phyloP scores from a whole-genome alignment of 2,329 filamentous ascomycete species.

The Hypoxylon sp. region DNA sequence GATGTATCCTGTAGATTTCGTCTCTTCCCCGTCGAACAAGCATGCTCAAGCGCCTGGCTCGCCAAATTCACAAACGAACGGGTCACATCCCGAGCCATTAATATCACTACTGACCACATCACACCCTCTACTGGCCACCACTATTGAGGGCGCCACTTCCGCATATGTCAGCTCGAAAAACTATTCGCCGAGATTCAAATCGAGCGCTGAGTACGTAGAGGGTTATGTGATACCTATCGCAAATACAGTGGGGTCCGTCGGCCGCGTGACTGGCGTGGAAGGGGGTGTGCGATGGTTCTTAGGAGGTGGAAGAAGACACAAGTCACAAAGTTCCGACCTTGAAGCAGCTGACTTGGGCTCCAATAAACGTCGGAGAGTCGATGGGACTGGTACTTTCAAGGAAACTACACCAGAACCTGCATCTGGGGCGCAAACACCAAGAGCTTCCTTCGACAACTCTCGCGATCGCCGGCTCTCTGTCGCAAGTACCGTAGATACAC shows the following conservation, averaged over 20 bases:
- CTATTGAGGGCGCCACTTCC: constrained; percentile 86
- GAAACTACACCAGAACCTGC: constrained; percentile 51
- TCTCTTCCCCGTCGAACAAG: constrained; percentile 72
- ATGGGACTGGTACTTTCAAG: constrained; percentile 52
- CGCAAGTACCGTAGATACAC: constrained; percentile 77
- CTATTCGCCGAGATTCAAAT: constrained; percentile 89
- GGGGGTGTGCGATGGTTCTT: constrained; percentile 89
- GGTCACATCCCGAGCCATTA: constrained; percentile 79
- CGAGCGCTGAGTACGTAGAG: constrained; percentile 92
- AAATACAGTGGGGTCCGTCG: constrained; percentile 87
- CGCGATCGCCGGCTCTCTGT: constrained; percentile 71
- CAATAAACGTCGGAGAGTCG: constrained; percentile 73
- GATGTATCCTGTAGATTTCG: constrained; percentile 67
- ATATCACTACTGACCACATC: constrained; percentile 89
- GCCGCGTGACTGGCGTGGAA: constrained; percentile 89
- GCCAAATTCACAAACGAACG: constrained; percentile 57
- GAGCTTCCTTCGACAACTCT: constrained; percentile 54
- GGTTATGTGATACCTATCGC: constrained; percentile 88
- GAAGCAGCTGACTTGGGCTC: constrained; percentile 63
- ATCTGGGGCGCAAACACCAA: constrained; percentile 52
- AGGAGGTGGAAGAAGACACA: constrained; percentile 69
- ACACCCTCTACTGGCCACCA: constrained; percentile 87
- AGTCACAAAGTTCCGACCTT: constrained; percentile 62
- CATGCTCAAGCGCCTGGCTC: constrained; percentile 60
- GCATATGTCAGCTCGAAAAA: constrained; percentile 91